phyloP scores from a whole-genome alignment of 2,329 filamentous ascomycete genomes.

The Trichoderma sp. region DNA sequence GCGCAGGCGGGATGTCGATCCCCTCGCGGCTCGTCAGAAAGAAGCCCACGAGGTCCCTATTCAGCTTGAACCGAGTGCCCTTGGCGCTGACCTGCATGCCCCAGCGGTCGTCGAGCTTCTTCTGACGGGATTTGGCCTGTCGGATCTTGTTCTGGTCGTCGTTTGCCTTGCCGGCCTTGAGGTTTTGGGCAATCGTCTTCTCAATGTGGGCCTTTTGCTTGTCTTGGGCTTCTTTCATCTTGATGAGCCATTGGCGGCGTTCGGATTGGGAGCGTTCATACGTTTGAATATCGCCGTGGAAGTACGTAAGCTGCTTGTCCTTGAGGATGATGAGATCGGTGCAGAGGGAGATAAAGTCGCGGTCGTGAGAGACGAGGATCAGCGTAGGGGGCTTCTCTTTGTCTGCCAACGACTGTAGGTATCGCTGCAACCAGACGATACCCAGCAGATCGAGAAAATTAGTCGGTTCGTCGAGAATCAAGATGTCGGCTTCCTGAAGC shows the following conservation, averaged over 20 bases:
- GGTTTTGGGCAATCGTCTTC: slow-evolving; percentile 72
- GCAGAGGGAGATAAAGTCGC: slow-evolving; percentile 75
- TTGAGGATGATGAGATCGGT: slow-evolving; percentile 77
- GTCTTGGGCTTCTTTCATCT: slow-evolving; percentile 82
- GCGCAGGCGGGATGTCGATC: slow-evolving; percentile 70
- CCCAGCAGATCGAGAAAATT: slow-evolving; percentile 83
- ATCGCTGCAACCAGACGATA: slow-evolving; percentile 81
- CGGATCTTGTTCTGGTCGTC: slow-evolving; percentile 84
- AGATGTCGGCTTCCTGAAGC: slow-evolving; percentile 72
- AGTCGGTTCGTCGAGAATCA: slow-evolving; percentile 84
- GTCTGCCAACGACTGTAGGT: slow-evolving; percentile 62
- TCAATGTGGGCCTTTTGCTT: slow-evolving; percentile 80
- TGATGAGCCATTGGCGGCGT: slow-evolving; percentile 66
- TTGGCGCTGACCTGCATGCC: slow-evolving; percentile 72
- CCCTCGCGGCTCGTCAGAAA: slow-evolving; percentile 62
- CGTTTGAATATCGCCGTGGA: slow-evolving; percentile 71
- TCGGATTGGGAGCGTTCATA: slow-evolving; percentile 72
- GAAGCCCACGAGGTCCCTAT: slow-evolving; percentile 68
- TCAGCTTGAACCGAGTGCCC: slow-evolving; percentile 79
- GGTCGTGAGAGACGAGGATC: slow-evolving; percentile 80
- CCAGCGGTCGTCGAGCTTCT: slow-evolving; percentile 80
- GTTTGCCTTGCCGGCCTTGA: slow-evolving; percentile 72
- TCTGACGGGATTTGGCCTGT: slow-evolving; percentile 82
- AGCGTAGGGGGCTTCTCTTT: slow-evolving; percentile 63
- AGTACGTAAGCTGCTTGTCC: slow-evolving; percentile 71